Conservation (phyloP, 139 green algal species). For the Coelastrella sp. region DNA sequence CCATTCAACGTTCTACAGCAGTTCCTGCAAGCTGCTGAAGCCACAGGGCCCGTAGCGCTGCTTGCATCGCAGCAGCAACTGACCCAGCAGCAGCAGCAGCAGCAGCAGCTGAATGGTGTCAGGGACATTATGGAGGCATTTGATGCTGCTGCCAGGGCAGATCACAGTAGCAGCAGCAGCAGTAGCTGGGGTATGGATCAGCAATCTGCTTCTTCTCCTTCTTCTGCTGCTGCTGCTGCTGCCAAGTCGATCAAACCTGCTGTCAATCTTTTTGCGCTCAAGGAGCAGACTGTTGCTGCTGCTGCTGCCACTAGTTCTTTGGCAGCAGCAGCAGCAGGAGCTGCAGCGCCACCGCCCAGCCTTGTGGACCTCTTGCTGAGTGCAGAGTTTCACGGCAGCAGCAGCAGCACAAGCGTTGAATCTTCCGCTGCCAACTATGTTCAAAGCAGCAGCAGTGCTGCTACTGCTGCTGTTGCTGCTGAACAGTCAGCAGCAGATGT, state of each 20-base stretch:
- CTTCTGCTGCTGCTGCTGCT: neutral
- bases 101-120: neutral
- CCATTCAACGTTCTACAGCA: neutral
- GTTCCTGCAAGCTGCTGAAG: neutral
- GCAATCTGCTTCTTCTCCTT: neutral
- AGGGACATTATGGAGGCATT: neutral
- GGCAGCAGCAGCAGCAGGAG: slow-evolving; percentile 3
- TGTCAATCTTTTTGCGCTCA: too few species aligned
- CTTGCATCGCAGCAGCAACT: slow-evolving; percentile 19
- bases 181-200: neutral
- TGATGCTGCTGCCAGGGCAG: neutral
- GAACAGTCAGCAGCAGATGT: neutral
- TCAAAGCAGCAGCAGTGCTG: neutral
- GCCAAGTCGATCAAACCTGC: neutral
- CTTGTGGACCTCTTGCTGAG: neutral
- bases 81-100: neutral
- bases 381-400: neutral
- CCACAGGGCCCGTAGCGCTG: neutral
- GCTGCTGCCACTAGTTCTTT: neutral
- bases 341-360: neutral
- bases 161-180: neutral
- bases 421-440: neutral
- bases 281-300: neutral
- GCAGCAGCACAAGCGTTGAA: neutral
- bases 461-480: neutral